Base-by-base conservation (phyloP, 176 grass and related monocot species). In the Puccinellia tenuiflora region DNA sequence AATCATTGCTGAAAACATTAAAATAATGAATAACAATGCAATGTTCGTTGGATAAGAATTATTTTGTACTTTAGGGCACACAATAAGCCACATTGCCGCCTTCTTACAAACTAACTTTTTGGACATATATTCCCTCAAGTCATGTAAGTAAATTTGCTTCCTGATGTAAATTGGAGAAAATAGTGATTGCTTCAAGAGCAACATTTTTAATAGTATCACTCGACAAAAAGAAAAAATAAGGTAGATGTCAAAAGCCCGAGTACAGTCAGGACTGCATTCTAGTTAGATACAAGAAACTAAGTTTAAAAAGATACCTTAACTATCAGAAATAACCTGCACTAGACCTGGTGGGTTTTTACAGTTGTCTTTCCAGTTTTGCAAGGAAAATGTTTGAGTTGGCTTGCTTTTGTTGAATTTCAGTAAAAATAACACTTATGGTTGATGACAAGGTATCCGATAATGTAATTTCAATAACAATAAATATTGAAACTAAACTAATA, bases 1-100 rank as follows among this genome's bases (percentile, higher is more conserved):
- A 80, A 79, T 76, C 61, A 83, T 89, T 94, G 72, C 92, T 94
- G 89, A 61, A 83, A 87, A 12, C 40, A 66, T 72, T 55, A 82
- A 37, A 78, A 65, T 42, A 78, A 79, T 66, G 76, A 62, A 85
- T 31, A 51, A 26, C 13, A 6, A 81, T 81, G 63, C 31, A 81
- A 5, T 73, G 4, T 51, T 71, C 12, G 21, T 9, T 81, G 40
- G 76, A 31, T 47, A 73, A 45, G 16, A 28, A 43, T 29, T 59
- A 85, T 26, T 71, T 22, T 85, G 9, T 66, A 68, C 61, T 69
- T 82, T 40, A 77, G 71, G 73, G 46, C n/a, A 85, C 25, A 35
- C 16, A 21, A 30, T 20, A 59, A 28, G 30, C 30, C 67, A 73
- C 13, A 42, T 53, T 39, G 17, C 11, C 2, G 20, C 24, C 8